Evolutionary conservation across 805 yeast genomes (phyloP), one percentile per base, ranked within the genome.

Genomic region (Zygoascus flipseniorum): DNA sequence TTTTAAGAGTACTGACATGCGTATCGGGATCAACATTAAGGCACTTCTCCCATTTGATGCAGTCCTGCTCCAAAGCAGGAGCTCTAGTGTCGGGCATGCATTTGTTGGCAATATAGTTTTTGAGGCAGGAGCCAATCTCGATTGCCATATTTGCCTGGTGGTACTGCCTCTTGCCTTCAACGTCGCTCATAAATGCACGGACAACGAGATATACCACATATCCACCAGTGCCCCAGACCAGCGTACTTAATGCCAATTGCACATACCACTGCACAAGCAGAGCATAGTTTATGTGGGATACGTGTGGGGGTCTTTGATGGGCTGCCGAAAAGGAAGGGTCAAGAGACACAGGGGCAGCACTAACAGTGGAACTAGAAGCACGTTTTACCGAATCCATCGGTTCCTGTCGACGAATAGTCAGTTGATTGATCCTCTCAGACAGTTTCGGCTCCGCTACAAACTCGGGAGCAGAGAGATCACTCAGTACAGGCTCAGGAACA

Each of bases 41-140:
- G 66, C 98, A 92, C 52, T 74, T 77, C 59, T 79, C 84, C 86
- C 93, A 86, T 31, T 73, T 76, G 20, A 76, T 69, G 65, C 99
- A 92, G 18, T 78, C 69, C 1, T 69, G 68, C 54, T 82, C 88
- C n/a, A 89, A 67, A 0, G 86, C 88, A 0, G 96, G 96, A 0
- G 82, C 86, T 14, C 89, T 69, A 1, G 77, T 75, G 8, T 78
- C 74, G 1, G 69, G 64, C 14, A 61, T 58, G 66, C 99, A 92
- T 55, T 81, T 76, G 66, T 92, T 90, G 31, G 79, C 67, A 19
- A 76, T 65, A 65, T 83, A 93, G 54, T 85, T 82, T 28, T 83
- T 71, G 4, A 82, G 72, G 65, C 98, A 93, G 35, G 56, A 72
- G 56, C 80, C 74, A 18, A 86, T 84, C 56, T 82, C 85, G 50